Evolutionary conservation across 768 basidiomycete genomes (phyloP).

Genomic region (Lentinula lateritia): DNA sequence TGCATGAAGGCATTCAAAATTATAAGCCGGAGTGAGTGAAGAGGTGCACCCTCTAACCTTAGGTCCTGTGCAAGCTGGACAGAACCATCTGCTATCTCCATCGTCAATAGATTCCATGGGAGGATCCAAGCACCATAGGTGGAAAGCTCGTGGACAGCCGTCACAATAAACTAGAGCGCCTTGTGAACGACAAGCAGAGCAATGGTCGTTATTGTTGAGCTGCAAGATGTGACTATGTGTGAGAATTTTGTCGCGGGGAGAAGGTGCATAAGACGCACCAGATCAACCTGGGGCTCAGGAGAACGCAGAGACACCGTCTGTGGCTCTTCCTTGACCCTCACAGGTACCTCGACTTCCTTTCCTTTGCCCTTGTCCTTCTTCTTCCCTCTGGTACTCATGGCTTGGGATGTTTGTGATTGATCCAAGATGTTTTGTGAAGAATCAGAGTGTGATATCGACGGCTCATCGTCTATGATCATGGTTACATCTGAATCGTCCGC

Average conservation of each 20-base stretch:
- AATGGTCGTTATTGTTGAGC: constrained; percentile 76
- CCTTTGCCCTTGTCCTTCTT: constrained; percentile 50
- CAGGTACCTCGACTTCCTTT: constrained; percentile 32
- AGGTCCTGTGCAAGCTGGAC: constrained; percentile 61
- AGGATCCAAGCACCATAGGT: constrained; percentile 94
- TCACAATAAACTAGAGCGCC: constrained; percentile 95
- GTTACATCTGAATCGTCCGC: constrained; percentile 46
- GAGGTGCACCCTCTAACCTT: constrained; percentile 38
- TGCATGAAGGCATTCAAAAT: constrained; percentile 22
- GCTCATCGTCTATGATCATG: constrained; percentile 54
- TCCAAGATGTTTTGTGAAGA: constrained; percentile 41
- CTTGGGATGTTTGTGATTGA: constrained; percentile 16
- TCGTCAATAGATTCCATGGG: constrained; percentile 88
- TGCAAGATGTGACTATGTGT: constrained; percentile 17
- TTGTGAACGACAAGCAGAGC: constrained; percentile 74
- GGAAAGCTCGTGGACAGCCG: constrained; percentile 93
- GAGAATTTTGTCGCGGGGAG: constrained; percentile 2
- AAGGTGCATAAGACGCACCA: constrained; percentile 27
- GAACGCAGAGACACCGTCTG: constrained; percentile 36
- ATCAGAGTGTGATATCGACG: constrained; percentile 57
- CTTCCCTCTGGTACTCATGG: constrained; percentile 25
- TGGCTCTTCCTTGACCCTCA: constrained; percentile 51
- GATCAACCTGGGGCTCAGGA: constrained; percentile 35
- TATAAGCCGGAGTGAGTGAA: constrained; percentile 17
- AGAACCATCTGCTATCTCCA: constrained; percentile 80